Conservation (phyloP, 108 stramenopile species). For the Skeletonema potamos region DNA sequence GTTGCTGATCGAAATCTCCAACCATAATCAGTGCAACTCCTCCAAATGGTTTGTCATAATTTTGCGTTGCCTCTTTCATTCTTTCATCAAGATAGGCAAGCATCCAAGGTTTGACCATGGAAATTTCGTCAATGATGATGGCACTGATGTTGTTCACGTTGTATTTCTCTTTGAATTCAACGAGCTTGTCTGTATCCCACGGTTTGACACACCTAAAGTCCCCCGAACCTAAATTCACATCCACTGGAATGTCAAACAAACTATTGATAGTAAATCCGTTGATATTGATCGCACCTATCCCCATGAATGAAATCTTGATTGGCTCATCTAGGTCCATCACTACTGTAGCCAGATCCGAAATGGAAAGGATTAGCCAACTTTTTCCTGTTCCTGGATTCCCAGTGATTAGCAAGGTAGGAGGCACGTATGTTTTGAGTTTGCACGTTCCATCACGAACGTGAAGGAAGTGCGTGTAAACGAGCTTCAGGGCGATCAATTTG, state of each 20-base stretch:
- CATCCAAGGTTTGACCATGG: conserved; percentile 25
- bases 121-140: conserved; percentile 18
- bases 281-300: conserved; percentile 12
- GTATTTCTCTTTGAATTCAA: background rate
- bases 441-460: background rate
- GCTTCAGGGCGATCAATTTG: background rate
- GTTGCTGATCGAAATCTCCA: conserved; percentile 20
- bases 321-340: background rate
- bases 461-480: background rate
- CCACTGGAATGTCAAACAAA: conserved; percentile 4
- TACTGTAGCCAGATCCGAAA: background rate
- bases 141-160: conserved; percentile 4
- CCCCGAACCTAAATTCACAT: background rate
- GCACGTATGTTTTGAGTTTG: background rate
- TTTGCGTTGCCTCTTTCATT: conserved; percentile 9
- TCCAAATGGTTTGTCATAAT: conserved; percentile 15
- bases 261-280: conserved; percentile 10
- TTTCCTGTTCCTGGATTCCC: background rate
- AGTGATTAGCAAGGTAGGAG: background rate
- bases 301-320: conserved; percentile 12
- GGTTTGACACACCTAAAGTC: background rate
- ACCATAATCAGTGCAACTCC: conserved; percentile 13
- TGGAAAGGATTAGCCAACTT: background rate
- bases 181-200: background rate
- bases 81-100: conserved; percentile 21